Evolutionary conservation across 495 filamentous ascomycete genomes (phyloP).

Genomic region (Durotheca rogersii): DNA sequence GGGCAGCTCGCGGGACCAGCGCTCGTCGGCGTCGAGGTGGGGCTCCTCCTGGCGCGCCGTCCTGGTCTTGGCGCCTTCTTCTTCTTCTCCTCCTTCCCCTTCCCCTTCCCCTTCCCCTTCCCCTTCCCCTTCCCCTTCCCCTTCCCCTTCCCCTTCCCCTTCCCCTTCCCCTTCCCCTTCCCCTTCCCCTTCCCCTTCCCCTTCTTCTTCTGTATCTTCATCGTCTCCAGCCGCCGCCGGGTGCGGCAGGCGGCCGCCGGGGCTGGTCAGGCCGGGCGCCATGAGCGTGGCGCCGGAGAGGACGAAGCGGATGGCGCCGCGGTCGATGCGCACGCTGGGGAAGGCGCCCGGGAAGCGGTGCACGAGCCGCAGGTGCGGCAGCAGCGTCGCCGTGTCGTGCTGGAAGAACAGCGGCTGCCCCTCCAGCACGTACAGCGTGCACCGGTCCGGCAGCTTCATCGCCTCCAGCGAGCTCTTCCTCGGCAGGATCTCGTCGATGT

Average conservation of each 20-base stretch:
- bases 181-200: too few species aligned
- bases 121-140: too few species aligned
- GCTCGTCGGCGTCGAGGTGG: constrained; percentile 47
- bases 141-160: too few species aligned
- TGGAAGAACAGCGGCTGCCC: constrained; percentile 83
- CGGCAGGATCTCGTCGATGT: constrained; percentile 92
- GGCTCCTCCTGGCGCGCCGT: too few species aligned
- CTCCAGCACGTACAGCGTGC: constrained; percentile 81
- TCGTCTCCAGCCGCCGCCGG: too few species aligned
- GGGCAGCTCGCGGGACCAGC: constrained; percentile 61
- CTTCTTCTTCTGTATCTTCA: too few species aligned
- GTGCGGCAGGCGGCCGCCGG: constrained; percentile 74
- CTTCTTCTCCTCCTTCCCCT: too few species aligned
- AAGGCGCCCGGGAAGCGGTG: constrained; percentile 71
- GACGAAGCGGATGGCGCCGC: constrained; percentile 96
- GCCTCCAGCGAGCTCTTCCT: constrained; percentile 93
- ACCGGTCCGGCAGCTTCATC: constrained; percentile 88
- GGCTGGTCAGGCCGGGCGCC: constrained; percentile 84
- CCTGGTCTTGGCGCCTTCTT: constrained; percentile 47
- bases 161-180: too few species aligned
- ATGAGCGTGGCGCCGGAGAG: constrained; percentile 90
- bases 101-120: too few species aligned
- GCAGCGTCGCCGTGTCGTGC: constrained; percentile 68
- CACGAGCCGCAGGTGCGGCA: constrained; percentile 78
- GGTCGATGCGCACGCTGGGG: constrained; percentile 72